A percentile compares a stretch with the other conserved stretches of the same genome.
Evolutionary conservation across 2,329 filamentous ascomycete genomes (phyloP).

Genomic region (Exophiala xenobiotica): DNA sequence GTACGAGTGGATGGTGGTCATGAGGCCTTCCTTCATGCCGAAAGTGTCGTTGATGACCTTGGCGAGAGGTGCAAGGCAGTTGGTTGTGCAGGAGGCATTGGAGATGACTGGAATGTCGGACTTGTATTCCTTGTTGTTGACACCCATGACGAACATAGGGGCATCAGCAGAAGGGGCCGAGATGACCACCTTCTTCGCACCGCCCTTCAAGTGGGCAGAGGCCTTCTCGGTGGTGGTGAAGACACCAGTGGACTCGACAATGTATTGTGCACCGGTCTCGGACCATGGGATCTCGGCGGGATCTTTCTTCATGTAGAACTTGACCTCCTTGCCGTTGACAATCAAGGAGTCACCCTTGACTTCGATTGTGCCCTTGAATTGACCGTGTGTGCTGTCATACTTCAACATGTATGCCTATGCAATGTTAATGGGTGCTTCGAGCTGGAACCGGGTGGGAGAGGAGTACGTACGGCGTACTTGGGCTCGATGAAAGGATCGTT

Average conservation of each 20-base stretch:
- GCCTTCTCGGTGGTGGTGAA: constrained; percentile 99
- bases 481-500: constrained; percentile 99
- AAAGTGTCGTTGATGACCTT: constrained; percentile 99
- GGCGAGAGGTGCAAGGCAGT: constrained; percentile 98
- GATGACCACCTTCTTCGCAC: constrained; percentile 95
- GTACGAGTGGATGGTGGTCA: constrained; percentile 99
- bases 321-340: constrained; percentile 92
- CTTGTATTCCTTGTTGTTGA: constrained; percentile 94
- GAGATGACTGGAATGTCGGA: constrained; percentile 89
- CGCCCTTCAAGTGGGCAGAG: constrained; percentile 87
- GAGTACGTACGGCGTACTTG: constrained; percentile 85
- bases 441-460: neutral
- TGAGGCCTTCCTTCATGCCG: constrained; percentile 95
- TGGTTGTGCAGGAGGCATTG: constrained; percentile 99
- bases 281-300: constrained; percentile 86
- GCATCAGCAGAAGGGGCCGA: constrained; percentile 66
- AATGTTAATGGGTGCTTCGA: constrained; percentile 1
- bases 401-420: constrained; percentile 96
- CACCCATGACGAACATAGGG: constrained; percentile 99
- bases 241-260: constrained; percentile 97
- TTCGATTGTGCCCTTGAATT: constrained; percentile 90
- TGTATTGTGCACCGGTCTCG: constrained; percentile 83
- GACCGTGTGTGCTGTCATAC: constrained; percentile 96
- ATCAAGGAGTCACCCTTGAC: constrained; percentile 70
- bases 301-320: constrained; percentile 92